Evolutionary conservation across 2,329 filamentous ascomycete species (phyloP), one percentile per base, ranked within the genome.

Genomic region (Ophiostoma ulmi): DNA sequence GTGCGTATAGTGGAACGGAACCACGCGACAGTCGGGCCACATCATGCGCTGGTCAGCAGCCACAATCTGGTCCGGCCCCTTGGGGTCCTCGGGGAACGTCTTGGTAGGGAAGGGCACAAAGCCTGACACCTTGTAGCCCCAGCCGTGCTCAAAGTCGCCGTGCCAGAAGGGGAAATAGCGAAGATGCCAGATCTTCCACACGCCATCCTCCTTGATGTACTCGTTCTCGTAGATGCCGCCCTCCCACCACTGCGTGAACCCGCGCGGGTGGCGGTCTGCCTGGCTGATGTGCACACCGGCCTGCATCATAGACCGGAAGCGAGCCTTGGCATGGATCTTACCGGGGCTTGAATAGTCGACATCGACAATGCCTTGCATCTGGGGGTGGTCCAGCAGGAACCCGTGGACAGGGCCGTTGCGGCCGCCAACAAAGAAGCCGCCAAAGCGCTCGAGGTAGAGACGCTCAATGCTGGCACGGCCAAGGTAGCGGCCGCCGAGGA

Each of bases 131-230:
- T 84, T 86, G 75, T 84, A 79, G 2, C 80, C 78, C 85, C 85
- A 87, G 44, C 85, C 85, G 58, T 80, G 81, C 76, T 84, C 83
- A 71, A 84, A 83, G 38, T 83, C 81, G 73, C 80, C 82, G 76
- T 87, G 85, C 85, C 85, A 87, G 77, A 87, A 86, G 1, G 85
- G 84, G 74, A 86, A 86, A 76, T 86, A 86, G 61, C 83, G 81
- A 72, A 85, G 81, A 44, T 82, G 79, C 76, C 84, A 83, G 35
- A 86, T 80, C 77, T 84, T 85, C 85, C 85, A 87, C 5, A 81
- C 78, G 5, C 83, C 84, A 72, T 83, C 76, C 74, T 86, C 84
- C 77, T 85, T 86, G 77, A 86, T 82, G 76, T 86, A 87, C 75
- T 87, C 84, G 75, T 87, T 87, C 77, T 87, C 84, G 76, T 87